phyloP scores from a whole-genome alignment of 805 yeast genomes.

The Lachancea thermotolerans region DNA sequence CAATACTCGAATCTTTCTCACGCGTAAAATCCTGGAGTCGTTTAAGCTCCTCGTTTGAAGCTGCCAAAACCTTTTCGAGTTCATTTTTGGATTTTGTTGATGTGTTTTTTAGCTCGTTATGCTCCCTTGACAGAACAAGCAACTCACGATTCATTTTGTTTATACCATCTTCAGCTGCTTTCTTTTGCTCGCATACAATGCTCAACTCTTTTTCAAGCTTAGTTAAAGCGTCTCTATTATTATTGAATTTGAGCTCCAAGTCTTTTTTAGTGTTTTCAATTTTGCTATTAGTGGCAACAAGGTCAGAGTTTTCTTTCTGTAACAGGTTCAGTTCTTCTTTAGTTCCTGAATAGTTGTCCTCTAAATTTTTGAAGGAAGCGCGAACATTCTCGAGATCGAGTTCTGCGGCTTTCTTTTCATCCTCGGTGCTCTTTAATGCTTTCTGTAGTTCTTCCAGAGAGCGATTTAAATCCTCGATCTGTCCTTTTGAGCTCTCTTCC shows the following conservation, averaged over 20 bases:
- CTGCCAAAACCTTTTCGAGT: slow-evolving; percentile 15
- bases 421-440: background rate
- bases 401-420: background rate
- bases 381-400: too few relatives aligned
- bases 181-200: slow-evolving; percentile 35
- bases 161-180: slow-evolving; percentile 76
- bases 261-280: slow-evolving; percentile 34
- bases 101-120: slow-evolving; percentile 42
- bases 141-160: slow-evolving; percentile 86
- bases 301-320: slow-evolving; percentile 15
- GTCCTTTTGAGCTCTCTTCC: slow-evolving; percentile 25
- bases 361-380: background rate
- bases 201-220: slow-evolving; percentile 24
- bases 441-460: slow-evolving; percentile 9
- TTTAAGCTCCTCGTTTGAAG: background rate
- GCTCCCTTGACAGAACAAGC: slow-evolving; percentile 54
- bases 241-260: slow-evolving; percentile 11
- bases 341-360: background rate
- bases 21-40: background rate
- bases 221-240: slow-evolving; percentile 17
- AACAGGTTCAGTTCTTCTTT: background rate
- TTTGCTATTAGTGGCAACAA: slow-evolving; percentile 27
- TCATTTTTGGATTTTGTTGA: slow-evolving; percentile 35
- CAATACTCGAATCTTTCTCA: background rate
- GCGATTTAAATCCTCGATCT: slow-evolving; percentile 18